Evolutionary conservation across 78 protist species (phyloP), one percentile per base, ranked within the genome.

Genomic region (Chrysochromulina parva): DNA sequence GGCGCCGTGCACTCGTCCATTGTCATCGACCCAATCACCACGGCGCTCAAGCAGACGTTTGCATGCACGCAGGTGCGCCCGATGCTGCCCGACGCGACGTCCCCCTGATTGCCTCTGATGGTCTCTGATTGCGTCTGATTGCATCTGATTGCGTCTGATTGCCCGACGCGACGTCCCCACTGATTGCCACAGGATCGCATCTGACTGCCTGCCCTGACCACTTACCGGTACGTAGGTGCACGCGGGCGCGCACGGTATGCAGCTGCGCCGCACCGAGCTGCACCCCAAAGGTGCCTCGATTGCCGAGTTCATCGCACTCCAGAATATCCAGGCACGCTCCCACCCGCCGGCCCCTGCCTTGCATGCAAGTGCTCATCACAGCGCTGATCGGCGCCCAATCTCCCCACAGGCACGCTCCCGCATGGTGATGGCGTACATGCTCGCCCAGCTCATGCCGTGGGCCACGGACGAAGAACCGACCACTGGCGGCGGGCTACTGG

Each of bases 391-490:
- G 17, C 71, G 5, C 54, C 22, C 82, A 69, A 1, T 1, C 2
- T 60, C 9, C 90, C 55, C 65, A 10, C 86, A 89, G 92, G 93
- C 94, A 22, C 88, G 96, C 26, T 24, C 67, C 0, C 95, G 97
- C 14, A 96, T 96, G 97, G 96, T 95, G 0, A 0, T 94, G 1
- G 93, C 96, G 7, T 96, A 96, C 92, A 84, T 94, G 16, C 60
- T 95, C 52, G 98, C 97, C 17, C 93, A 94, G 62, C 94, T 96
- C 1, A 58, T 95, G 78, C 95, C 92, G 16, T 94, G 96, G 96
- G 92, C 76, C 20, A 90, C n/a, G 19, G 74, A 13, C 50, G 74
- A 55, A 13, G 59, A 9, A 1, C 69, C 5, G 54, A 16, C 67
- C 60, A 16, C 62, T 14, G 1, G 58, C 88, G 26, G 85, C 13